Percentiles rank a stretch among this genome's conserved stretches.
Evolutionary conservation across 1,284 basidiomycete genomes (phyloP).

Genomic region (Sporisorium exsertum): DNA sequence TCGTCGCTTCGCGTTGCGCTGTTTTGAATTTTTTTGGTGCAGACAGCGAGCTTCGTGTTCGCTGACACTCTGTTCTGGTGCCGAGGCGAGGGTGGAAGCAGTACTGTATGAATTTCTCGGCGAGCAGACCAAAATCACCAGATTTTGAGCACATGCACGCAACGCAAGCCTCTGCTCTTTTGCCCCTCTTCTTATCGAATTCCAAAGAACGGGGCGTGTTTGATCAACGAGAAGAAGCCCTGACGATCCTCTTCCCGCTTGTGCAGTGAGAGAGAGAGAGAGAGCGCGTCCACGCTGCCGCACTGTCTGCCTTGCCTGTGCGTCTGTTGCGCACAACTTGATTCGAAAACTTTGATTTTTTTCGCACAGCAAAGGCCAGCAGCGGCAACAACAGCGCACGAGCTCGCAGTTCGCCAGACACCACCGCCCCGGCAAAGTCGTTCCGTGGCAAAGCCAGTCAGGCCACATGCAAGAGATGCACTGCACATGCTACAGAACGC

Average conservation of each 20-base stretch:
- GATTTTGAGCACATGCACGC: conserved; percentile 24
- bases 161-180: conserved; percentile 9
- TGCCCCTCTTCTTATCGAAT: conserved; percentile 3
- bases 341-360: not conserved
- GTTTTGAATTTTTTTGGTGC: not conserved
- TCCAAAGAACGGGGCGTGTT: not conserved
- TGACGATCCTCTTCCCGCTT: conserved; percentile 4
- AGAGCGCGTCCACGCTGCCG: not conserved
- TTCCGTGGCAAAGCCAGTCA: conserved; percentile 9
- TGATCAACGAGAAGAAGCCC: conserved; percentile 2
- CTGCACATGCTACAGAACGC: not conserved
- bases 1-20: not conserved
- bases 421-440: conserved; percentile 1
- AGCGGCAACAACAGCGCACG: not conserved
- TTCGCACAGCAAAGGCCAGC: too few relatives aligned
- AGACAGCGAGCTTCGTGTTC: too few relatives aligned
- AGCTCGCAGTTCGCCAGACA: not conserved
- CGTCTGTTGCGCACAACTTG: not conserved
- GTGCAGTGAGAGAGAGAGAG: too few relatives aligned
- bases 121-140: conserved; percentile 42
- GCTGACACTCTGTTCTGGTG: too few relatives aligned
- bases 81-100: too few relatives aligned
- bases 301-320: too few relatives aligned
- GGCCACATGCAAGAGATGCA: conserved; percentile 3
- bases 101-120: too few relatives aligned